These are phyloP conservation scores for Inga oerstediana DNA, from an alignment of 306 rosid species.

Conservation along the genomic window DNA sequence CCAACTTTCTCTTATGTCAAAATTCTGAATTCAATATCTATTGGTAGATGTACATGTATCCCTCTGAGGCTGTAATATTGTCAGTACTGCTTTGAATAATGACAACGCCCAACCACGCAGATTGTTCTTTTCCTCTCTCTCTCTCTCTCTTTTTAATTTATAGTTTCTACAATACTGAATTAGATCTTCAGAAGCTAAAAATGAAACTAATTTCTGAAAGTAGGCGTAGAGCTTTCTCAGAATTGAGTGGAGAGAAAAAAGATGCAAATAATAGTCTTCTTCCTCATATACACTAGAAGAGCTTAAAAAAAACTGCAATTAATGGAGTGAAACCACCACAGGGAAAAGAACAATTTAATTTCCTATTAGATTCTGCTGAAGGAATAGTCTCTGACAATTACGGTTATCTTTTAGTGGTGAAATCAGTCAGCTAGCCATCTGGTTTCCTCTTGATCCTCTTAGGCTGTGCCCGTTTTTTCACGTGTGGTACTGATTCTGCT, in stretches of 20 bases:
- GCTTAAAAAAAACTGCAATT: not conserved
- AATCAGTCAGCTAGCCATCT: not conserved
- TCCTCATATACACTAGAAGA: not conserved
- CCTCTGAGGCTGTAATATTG: not conserved
- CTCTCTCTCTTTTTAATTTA: too few relatives aligned
- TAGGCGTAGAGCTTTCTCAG: not conserved
- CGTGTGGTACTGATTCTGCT: not conserved
- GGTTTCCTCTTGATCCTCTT: not conserved
- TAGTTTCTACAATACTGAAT: not conserved
- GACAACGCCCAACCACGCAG: not conserved
- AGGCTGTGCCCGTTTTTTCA: not conserved
- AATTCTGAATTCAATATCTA: not conserved
- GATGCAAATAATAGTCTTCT: not conserved
- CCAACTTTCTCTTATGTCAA: not conserved
- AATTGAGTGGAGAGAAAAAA: not conserved
- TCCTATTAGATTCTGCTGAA: not conserved
- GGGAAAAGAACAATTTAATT: not conserved
- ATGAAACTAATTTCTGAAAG: not conserved
- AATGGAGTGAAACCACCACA: not conserved
- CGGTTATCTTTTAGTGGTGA: not conserved
- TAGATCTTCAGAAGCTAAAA: not conserved
- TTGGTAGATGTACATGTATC: not conserved
- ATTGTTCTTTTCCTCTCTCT: not conserved
- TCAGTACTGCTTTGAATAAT: not conserved
- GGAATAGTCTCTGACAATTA: not conserved